Conservation (phyloP, 2,329 filamentous ascomycete species). For the Aspergillus luchuensis region DNA sequence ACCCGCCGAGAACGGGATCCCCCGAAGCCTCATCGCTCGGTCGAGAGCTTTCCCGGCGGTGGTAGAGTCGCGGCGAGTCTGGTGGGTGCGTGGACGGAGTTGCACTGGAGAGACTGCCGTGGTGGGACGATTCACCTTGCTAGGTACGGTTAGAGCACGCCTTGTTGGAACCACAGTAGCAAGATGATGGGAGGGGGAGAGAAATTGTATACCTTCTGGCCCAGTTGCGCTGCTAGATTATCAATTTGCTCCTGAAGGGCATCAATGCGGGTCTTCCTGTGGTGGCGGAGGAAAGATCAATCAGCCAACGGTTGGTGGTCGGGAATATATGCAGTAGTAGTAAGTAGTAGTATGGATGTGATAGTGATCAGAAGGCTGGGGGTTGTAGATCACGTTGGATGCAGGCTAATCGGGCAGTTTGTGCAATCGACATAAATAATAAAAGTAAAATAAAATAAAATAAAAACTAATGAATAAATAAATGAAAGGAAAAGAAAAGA, state of each 20-base stretch:
- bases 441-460: too few species aligned
- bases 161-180: too few species aligned
- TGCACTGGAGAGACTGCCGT: neutral
- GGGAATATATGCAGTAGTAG: neutral
- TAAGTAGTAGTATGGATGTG: too few species aligned
- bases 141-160: neutral
- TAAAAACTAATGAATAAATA: too few species aligned
- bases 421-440: too few species aligned
- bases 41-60: neutral
- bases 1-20: neutral
- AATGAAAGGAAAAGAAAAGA: too few species aligned
- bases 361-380: too few species aligned
- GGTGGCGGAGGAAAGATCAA: neutral
- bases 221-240: conserved; percentile 5
- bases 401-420: too few species aligned
- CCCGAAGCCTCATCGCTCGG: neutral
- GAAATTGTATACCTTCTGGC: neutral
- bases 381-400: too few species aligned
- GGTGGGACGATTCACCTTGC: neutral
- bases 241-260: conserved; percentile 12
- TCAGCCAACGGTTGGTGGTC: neutral
- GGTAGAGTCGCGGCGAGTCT: neutral
- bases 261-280: conserved; percentile 11
- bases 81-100: neutral
- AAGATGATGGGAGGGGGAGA: too few species aligned